Evolutionary conservation across 2,329 filamentous ascomycete species (phyloP).

Genomic region (Cladophialophora chaetospira): DNA sequence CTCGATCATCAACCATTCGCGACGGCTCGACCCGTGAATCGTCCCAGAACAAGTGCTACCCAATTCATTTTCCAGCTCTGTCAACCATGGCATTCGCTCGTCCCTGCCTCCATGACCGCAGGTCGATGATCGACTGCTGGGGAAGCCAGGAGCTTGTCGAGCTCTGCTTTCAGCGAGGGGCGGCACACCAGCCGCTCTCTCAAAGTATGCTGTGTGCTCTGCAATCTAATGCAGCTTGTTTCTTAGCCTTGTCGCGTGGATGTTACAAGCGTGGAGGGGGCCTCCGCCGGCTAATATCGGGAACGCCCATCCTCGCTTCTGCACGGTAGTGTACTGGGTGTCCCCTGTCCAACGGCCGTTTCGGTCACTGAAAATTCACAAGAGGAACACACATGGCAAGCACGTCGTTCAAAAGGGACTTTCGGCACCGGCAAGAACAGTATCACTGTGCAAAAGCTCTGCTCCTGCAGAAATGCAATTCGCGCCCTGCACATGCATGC

Average conservation of each 20-base stretch:
- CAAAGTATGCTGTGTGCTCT: too few species aligned
- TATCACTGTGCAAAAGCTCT: not conserved
- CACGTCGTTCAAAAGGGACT: not conserved
- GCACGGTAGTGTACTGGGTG: not conserved
- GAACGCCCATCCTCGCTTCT: constrained; percentile 10
- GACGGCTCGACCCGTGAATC: constrained; percentile 14
- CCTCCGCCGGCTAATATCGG: not conserved
- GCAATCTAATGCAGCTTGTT: constrained; percentile 1
- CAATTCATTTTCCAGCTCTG: not conserved
- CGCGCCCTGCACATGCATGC: too few species aligned
- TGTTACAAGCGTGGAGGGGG: not conserved
- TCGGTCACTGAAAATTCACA: not conserved
- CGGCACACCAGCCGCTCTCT: not conserved
- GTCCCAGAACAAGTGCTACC: not conserved
- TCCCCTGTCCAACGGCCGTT: not conserved
- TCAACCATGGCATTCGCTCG: not conserved
- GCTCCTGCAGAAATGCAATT: not conserved
- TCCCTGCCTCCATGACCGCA: constrained; percentile 1
- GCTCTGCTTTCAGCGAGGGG: not conserved
- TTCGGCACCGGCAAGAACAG: not conserved
- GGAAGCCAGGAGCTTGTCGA: not conserved
- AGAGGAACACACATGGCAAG: not conserved
- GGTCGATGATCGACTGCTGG: not conserved
- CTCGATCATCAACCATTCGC: constrained; percentile 16
- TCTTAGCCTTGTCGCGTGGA: constrained; percentile 8